A percentile compares a stretch with the other conserved stretches of the same genome.
phyloP scores from a whole-genome alignment of 2,329 filamentous ascomycete genomes.

The Sphaerulina populicola region DNA sequence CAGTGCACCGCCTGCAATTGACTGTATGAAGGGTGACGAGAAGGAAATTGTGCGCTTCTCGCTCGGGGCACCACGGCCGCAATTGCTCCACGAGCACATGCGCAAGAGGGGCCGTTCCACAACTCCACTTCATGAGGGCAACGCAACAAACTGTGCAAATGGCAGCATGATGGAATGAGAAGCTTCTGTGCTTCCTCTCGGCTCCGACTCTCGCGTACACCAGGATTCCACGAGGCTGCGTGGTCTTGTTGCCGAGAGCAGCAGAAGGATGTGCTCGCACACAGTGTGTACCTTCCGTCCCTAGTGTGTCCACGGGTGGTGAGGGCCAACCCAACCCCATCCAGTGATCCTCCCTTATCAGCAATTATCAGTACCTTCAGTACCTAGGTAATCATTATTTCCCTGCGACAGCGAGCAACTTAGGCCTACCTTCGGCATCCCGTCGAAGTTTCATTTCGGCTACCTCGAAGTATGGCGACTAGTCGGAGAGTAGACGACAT shows the following conservation, averaged over 20 bases:
- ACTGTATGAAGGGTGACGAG: background rate
- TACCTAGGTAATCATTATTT: no score
- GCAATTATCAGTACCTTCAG: background rate
- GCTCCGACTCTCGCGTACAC: conserved; percentile 7
- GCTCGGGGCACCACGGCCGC: background rate
- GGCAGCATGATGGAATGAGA: no score
- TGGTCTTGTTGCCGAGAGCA: background rate
- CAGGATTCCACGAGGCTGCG: background rate
- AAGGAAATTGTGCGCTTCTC: background rate
- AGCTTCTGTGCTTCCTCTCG: background rate
- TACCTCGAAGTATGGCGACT: conserved; percentile 1
- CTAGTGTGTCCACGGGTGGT: no score
- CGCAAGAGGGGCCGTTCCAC: background rate
- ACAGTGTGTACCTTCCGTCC: no score
- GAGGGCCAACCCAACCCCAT: no score
- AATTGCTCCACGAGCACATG: background rate
- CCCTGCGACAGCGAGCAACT: background rate
- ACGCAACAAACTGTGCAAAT: background rate
- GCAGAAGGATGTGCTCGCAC: background rate
- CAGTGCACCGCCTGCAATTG: background rate
- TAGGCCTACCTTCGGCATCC: background rate
- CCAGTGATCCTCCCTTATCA: no score
- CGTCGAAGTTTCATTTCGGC: conserved; percentile 13
- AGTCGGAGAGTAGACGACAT: background rate
- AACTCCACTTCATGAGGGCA: background rate